A percentile compares a stretch with the other conserved stretches of the same genome.
Conservation (phyloP, 1,284 basidiomycete genomes). For the Ustilago cynodontis region DNA sequence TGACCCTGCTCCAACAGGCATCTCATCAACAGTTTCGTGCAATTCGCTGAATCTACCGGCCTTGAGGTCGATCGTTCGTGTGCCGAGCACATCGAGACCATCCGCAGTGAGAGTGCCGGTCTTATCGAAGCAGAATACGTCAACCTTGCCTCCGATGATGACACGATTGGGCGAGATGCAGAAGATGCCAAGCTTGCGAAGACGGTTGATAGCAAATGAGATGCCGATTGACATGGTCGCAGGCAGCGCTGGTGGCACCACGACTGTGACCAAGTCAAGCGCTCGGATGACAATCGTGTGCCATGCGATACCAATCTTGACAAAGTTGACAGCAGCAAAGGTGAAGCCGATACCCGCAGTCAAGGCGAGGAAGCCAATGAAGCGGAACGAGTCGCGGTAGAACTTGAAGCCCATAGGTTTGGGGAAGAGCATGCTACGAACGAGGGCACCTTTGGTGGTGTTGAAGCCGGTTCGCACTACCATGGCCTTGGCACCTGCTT, state of each 20-base stretch:
- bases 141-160: conserved; percentile 95
- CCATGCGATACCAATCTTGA: conserved; percentile 85
- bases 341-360: conserved; percentile 83
- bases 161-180: conserved; percentile 97
- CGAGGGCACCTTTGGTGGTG: conserved; percentile 95
- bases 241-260: conserved; percentile 96
- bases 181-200: conserved; percentile 90
- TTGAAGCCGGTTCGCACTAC: conserved; percentile 95
- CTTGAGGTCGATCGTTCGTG: conserved; percentile 65
- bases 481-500: conserved; percentile 79
- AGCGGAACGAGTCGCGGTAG: conserved; percentile 96
- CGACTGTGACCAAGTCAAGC: conserved; percentile 95
- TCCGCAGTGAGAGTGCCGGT: conserved; percentile 99
- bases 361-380: conserved; percentile 89
- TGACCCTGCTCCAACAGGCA: conserved; percentile 74
- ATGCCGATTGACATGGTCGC: conserved; percentile 98
- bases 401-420: conserved; percentile 95
- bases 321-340: conserved; percentile 84
- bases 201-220: conserved; percentile 89
- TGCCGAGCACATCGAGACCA: conserved; percentile 88
- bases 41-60: conserved; percentile 87
- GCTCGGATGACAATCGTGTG: conserved; percentile 91
- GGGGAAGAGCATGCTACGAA: conserved; percentile 98
- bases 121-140: conserved; percentile 99
- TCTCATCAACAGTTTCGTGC: conserved; percentile 85